These are phyloP conservation scores for Lactarius sanguifluus DNA, from an alignment of 768 basidiomycete genomes.

Conservation along the genomic window DNA sequence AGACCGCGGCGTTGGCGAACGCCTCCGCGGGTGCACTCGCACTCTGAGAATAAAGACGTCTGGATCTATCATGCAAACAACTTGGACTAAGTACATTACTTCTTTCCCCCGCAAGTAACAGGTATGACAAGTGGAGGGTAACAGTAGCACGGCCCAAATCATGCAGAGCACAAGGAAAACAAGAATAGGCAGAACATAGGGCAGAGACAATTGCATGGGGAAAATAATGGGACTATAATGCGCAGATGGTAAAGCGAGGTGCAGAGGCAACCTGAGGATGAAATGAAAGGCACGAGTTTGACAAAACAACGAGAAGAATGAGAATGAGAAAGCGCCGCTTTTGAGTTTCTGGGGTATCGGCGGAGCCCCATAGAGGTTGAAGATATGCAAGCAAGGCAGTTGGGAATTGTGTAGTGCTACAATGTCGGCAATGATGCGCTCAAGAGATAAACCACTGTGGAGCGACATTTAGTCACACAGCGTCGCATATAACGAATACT, in stretches of 20 bases:
- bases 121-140: conserved; percentile 12
- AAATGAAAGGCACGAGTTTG: conserved; percentile 19
- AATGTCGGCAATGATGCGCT: conserved; percentile 23
- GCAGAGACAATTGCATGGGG: conserved; percentile 26
- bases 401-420: conserved; percentile 26
- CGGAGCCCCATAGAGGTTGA: conserved; percentile 16
- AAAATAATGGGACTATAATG: conserved; percentile 24
- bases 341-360: conserved; percentile 24
- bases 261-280: conserved; percentile 1
- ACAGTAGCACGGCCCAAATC: conserved; percentile 15
- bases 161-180: conserved; percentile 26
- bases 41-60: background rate
- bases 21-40: conserved; percentile 8
- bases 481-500: background rate
- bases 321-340: conserved; percentile 19
- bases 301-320: conserved; percentile 12
- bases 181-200: conserved; percentile 20
- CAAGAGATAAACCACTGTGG: conserved; percentile 9
- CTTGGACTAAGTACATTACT: conserved; percentile 21
- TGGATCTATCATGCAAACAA: conserved; percentile 21
- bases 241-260: conserved; percentile 27
- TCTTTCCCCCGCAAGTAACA: conserved; percentile 20
- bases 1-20: conserved; percentile 13
- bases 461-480: conserved; percentile 7
- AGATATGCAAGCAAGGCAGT: conserved; percentile 22